Evolutionary conservation across 2,329 filamentous ascomycete genomes (phyloP), one percentile per base, ranked within the genome.

Genomic region (Dryadomyces sulphureus): DNA sequence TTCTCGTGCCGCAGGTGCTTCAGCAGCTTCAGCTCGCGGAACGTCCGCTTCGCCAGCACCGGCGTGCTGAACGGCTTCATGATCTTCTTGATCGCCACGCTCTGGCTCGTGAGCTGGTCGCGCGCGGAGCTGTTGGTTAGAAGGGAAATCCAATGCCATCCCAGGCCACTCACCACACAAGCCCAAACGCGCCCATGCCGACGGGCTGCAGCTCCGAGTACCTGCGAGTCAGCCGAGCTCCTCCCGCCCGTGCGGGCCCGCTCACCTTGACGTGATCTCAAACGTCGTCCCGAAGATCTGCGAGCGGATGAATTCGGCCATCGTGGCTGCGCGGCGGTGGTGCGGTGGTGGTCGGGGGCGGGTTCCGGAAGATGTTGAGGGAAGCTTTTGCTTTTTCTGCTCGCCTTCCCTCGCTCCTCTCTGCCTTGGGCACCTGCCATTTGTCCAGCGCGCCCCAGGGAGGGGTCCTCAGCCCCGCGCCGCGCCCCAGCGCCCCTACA

Each of bases 41-140:
- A 98, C 54, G 92, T 98, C 61, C 92, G 79, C 73, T 98, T 98
- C 49, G 92, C 92, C 41, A 98, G 74, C 49, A 98, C 92, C 1
- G 92, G 89, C n/a, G 92, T 98, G 73, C 89, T 95, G 68, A 98
- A 98, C 9, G 92, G 92, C 73, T 96, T 98, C 90, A 98, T 96
- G 61, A 98, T 98, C 78, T 98, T 98, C 77, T 98, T 98, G 62
- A 98, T 89, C 49, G 92, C 92, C 51, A 98, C 92, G 66, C 89
- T 88, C 65, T 95, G 89, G 63, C 78, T 85, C 50, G 92, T 96
- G 66, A 98, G 87, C 70, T 96, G 89, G 65, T 98, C 92, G 68
- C 88, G 90, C 48, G 92, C 92, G 53, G 92, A 96, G 68, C 90
- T 96, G 54, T n/a, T 19, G 32, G 27, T n/a, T n/a, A n/a, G n/a